phyloP scores from a whole-genome alignment of 2,329 filamentous ascomycete genomes.

The Penicillium polonicum region DNA sequence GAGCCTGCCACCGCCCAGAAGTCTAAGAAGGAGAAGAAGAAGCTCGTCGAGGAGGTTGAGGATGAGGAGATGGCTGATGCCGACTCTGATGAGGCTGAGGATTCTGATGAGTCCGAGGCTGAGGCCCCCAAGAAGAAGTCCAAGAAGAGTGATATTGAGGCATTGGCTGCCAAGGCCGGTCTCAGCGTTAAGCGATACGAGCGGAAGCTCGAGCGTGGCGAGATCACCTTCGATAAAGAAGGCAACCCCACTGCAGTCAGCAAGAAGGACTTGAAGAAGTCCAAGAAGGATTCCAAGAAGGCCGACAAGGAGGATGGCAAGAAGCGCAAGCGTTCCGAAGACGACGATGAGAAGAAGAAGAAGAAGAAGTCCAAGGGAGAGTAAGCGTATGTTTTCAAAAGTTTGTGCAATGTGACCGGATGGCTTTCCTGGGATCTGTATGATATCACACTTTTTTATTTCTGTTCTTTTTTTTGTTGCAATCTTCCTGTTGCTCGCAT shows the following conservation, averaged over 20 bases:
- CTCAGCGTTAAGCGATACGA: constrained; percentile 74
- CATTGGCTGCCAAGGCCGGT: constrained; percentile 65
- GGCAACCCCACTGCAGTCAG: constrained; percentile 66
- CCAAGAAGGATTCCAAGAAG: constrained; percentile 63
- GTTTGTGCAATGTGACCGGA: constrained; percentile 33
- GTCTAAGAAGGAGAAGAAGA: constrained; percentile 44
- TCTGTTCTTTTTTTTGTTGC: constrained; percentile 28
- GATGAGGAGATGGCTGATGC: constrained; percentile 48
- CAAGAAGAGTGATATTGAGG: constrained; percentile 52
- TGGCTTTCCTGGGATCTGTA: constrained; percentile 39
- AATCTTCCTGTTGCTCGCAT: constrained; percentile 25
- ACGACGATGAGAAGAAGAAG: constrained; percentile 56
- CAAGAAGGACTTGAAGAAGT: constrained; percentile 76
- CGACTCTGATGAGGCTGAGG: constrained; percentile 36
- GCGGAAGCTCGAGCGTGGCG: constrained; percentile 73
- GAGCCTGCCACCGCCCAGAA: constrained; percentile 49
- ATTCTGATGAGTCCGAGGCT: constrained; percentile 32
- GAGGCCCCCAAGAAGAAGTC: constrained; percentile 33
- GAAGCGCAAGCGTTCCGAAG: constrained; percentile 65
- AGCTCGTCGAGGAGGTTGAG: constrained; percentile 48
- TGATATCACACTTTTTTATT: constrained; percentile 42
- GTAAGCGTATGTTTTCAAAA: constrained; percentile 55
- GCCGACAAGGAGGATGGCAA: constrained; percentile 60
- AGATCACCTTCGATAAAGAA: constrained; percentile 65
- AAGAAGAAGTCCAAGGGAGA: constrained; percentile 53